Evolutionary conservation across 2,329 filamentous ascomycete genomes (phyloP).

Genomic region (Neospermospora avenae): DNA sequence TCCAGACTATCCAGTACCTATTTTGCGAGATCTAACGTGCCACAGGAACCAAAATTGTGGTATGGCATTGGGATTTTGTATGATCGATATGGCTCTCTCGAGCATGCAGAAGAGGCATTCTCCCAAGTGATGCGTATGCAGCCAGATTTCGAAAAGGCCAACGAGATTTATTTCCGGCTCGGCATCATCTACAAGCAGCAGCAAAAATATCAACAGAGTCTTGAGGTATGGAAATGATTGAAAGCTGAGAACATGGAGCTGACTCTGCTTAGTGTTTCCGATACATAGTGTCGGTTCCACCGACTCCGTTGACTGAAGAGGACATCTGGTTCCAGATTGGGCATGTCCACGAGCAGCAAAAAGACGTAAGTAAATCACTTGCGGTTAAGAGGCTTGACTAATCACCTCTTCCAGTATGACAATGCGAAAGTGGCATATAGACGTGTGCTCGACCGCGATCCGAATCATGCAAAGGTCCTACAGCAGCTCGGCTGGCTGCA

Average conservation of each 20-base stretch:
- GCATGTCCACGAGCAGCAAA: conserved; percentile 97
- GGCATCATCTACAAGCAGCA: conserved; percentile 99
- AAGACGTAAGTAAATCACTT: conserved; percentile 70
- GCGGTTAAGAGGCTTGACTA: conserved; percentile 1
- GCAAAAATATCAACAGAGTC: conserved; percentile 85
- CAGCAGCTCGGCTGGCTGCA: conserved; percentile 98
- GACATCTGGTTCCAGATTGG: conserved; percentile 99
- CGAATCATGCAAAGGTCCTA: conserved; percentile 94
- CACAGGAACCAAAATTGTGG: conserved; percentile 94
- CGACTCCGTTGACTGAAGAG: conserved; percentile 88
- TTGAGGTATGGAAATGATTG: conserved; percentile 71
- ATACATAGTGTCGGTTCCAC: conserved; percentile 92
- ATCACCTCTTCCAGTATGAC: conserved; percentile 65
- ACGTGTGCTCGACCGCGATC: conserved; percentile 88
- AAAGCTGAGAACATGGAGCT: too few relatives aligned
- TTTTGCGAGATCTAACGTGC: not conserved
- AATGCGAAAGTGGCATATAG: conserved; percentile 89
- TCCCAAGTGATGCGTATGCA: conserved; percentile 99
- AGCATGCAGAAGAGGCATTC: conserved; percentile 97
- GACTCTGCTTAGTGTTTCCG: conserved; percentile 75
- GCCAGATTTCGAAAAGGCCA: conserved; percentile 95
- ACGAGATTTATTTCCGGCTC: conserved; percentile 96
- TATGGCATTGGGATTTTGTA: conserved; percentile 98
- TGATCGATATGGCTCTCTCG: conserved; percentile 90
- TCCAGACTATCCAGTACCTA: not conserved